These are phyloP conservation scores for Guyanaporus albipodus DNA, from an alignment of 768 basidiomycete species.

Conservation along the genomic window DNA sequence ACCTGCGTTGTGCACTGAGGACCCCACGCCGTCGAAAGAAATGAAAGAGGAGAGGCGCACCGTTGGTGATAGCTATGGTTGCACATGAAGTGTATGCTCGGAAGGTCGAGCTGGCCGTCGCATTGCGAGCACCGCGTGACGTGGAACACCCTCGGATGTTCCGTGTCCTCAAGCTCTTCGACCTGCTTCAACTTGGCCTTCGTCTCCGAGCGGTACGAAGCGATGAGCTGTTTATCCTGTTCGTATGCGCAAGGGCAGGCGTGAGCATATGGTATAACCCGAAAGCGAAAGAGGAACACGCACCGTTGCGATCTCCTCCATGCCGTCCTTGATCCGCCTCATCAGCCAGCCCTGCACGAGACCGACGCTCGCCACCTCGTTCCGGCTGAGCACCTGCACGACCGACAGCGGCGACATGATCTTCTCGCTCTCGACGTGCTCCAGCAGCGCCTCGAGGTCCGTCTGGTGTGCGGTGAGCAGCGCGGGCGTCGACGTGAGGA, in stretches of 20 bases:
- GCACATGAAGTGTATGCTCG: slow-evolving; percentile 97
- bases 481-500: slow-evolving; percentile 79
- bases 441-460: slow-evolving; percentile 69
- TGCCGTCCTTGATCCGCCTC: slow-evolving; percentile 66
- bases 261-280: too few species aligned
- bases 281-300: slow-evolving; percentile 30
- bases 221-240: slow-evolving; percentile 81
- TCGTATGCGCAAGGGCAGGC: not conserved
- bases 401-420: slow-evolving; percentile 90
- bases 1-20: slow-evolving; percentile 43
- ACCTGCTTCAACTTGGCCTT: slow-evolving; percentile 76
- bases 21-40: not conserved
- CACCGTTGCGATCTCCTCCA: slow-evolving; percentile 78
- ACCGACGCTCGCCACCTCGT: slow-evolving; percentile 87
- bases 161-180: slow-evolving; percentile 70
- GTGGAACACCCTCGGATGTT: slow-evolving; percentile 85
- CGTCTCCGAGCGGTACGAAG: slow-evolving; percentile 88
- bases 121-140: slow-evolving; percentile 92
- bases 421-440: slow-evolving; percentile 72
- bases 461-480: slow-evolving; percentile 65
- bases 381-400: slow-evolving; percentile 83
- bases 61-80: slow-evolving; percentile 95
- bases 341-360: slow-evolving; percentile 90
- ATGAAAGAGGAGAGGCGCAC: slow-evolving; percentile 23
- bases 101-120: slow-evolving; percentile 85